phyloP scores from a whole-genome alignment of 2,329 filamentous ascomycete genomes.

The Epichloe coenophiala region DNA sequence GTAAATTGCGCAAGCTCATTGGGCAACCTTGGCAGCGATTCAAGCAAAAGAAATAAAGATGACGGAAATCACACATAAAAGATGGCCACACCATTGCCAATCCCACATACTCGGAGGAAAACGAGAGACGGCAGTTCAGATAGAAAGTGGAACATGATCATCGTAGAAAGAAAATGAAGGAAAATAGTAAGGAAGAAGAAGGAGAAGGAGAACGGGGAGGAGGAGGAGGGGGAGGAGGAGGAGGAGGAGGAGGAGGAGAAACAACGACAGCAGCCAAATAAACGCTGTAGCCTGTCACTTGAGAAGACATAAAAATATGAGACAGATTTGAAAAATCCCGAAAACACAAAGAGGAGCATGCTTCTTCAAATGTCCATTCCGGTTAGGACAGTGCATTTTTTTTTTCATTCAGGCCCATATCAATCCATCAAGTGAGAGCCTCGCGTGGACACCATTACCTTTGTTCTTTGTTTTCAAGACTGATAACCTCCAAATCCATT shows the following conservation, averaged over 20 bases:
- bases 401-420: slow-evolving; percentile 2
- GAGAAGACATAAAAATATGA: slow-evolving; percentile 10
- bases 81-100: not conserved
- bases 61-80: not conserved
- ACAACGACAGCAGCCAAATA: slow-evolving; percentile 8
- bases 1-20: slow-evolving; percentile 1
- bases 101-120: slow-evolving; percentile 3
- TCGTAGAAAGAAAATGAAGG: not conserved
- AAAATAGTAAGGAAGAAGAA: slow-evolving; percentile 1
- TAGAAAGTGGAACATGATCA: slow-evolving; percentile 2
- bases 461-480: slow-evolving; percentile 26
- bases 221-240: not conserved
- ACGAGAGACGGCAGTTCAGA: slow-evolving; percentile 1
- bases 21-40: slow-evolving; percentile 4
- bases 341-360: slow-evolving; percentile 8
- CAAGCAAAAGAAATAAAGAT: not conserved
- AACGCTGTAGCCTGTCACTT: slow-evolving; percentile 8
- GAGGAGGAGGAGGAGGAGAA: not conserved
- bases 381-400: slow-evolving; percentile 3
- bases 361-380: slow-evolving; percentile 7
- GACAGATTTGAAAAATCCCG: slow-evolving; percentile 8
- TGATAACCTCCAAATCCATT: slow-evolving; percentile 53
- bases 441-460: slow-evolving; percentile 2
- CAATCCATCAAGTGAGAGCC: slow-evolving; percentile 2
- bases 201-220: not conserved